Evolutionary conservation across 345 rosid genomes (phyloP), one percentile per base, ranked within the genome.

Genomic region (Hibiscus mutabilis): DNA sequence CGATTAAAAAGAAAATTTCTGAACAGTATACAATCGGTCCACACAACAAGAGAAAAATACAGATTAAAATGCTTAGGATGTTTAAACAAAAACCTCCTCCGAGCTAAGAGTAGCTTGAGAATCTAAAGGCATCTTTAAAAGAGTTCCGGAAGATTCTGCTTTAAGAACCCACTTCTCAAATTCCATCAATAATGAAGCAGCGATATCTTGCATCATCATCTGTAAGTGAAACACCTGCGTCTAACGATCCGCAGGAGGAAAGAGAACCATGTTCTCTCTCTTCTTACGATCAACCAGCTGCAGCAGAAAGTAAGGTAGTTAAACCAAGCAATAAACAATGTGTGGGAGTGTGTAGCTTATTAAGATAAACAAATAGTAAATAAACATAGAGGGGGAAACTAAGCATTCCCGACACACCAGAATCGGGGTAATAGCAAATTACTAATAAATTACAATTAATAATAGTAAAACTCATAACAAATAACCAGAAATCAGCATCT

Each of bases 11-110:
- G n/a, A 67, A 55, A 71, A 66, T 71, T 66, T 35, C 61, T 60
- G 13, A 42, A 11, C 55, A 25, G 15, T 27, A 4, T 46, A 66
- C 73, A 73, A 72, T 68, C 71, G 98, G 97, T 62, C 99, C 98
- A 1, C 12, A 74, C 33, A 78, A 44, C 46, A 42, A 42, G 46
- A 10, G 46, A 42, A 78, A 79, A 77, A 65, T 18, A 42, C 76
- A 68, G 73, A 82, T 75, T 72, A 76, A 85, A 93, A 77, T 78
- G 77, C 81, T 83, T 80, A 86, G 84, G 89, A 96, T 96, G 92
- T 98, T 97, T 91, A 91, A 83, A 89, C 79, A 86, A 83, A 76
- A 87, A 92, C 97, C 98, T 96, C 98, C 98, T 92, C 99, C 81
- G 99, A 89, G 81, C 85, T 87, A 80, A 96, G 92, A 86, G 89